A percentile compares a stretch with the other conserved stretches of the same genome.
Evolutionary conservation across 805 yeast species (phyloP).

Genomic region (Candida ponderosae): DNA sequence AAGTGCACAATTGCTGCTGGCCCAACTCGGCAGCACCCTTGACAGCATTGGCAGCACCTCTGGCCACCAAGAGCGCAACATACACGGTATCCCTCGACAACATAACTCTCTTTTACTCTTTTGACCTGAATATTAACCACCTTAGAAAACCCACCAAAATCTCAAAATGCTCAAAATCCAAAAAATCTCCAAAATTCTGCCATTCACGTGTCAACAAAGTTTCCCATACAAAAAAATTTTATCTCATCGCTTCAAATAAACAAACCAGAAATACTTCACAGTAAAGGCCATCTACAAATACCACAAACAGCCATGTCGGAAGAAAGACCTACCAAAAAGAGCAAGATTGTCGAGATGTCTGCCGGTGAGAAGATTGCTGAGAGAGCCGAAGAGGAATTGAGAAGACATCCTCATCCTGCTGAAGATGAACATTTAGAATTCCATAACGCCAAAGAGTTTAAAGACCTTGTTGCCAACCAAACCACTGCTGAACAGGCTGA

Average conservation of each 20-base stretch:
- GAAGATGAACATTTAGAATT: slow-evolving; percentile 31
- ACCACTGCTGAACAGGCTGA: slow-evolving; percentile 63
- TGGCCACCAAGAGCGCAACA: slow-evolving; percentile 12
- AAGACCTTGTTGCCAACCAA: slow-evolving; percentile 43
- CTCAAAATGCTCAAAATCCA: too few relatives aligned
- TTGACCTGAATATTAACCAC: too few relatives aligned
- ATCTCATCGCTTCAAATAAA: neutral
- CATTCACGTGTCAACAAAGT: neutral
- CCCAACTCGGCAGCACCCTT: slow-evolving; percentile 7
- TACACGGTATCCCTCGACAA: slow-evolving; percentile 10
- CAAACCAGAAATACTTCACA: too few relatives aligned
- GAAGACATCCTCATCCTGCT: slow-evolving; percentile 37
- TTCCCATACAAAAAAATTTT: neutral
- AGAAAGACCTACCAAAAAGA: slow-evolving; percentile 41
- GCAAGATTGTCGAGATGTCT: slow-evolving; percentile 40
- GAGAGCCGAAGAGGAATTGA: slow-evolving; percentile 48
- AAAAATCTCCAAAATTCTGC: too few relatives aligned
- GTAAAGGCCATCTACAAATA: too few relatives aligned
- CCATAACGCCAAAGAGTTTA: slow-evolving; percentile 64
- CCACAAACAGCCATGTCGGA: slow-evolving; percentile 7
- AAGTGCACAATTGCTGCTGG: slow-evolving; percentile 7
- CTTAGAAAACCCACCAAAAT: too few relatives aligned
- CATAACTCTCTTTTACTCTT: slow-evolving; percentile 3
- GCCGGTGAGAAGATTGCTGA: slow-evolving; percentile 62
- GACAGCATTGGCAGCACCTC: slow-evolving; percentile 9